These are phyloP conservation scores for Chlorella sp. DNA, from an alignment of 139 green algal genomes.

Conservation along the genomic window DNA sequence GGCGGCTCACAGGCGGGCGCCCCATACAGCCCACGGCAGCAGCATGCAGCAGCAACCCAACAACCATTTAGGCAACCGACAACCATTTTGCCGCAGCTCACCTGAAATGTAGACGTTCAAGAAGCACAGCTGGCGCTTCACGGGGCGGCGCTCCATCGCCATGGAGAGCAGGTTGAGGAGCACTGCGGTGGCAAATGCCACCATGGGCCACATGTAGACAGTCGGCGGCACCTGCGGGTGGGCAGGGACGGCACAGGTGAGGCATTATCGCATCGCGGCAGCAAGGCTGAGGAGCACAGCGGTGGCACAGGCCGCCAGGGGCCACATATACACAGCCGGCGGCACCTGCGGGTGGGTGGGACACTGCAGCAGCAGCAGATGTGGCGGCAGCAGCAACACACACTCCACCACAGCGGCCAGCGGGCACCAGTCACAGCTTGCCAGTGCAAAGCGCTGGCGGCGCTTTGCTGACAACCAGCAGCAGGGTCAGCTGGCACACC, in stretches of 20 bases:
- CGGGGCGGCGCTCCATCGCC: constrained; percentile 51
- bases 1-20: too few species aligned
- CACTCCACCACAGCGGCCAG: too few species aligned
- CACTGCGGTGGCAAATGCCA: constrained; percentile 60
- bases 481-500: too few species aligned
- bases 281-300: constrained; percentile 12
- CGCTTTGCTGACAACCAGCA: too few species aligned
- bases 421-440: background rate
- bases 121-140: constrained; percentile 59
- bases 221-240: constrained; percentile 14
- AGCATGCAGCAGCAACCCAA: too few species aligned
- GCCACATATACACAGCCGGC: constrained; percentile 46
- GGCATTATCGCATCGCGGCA: background rate
- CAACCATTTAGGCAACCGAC: too few species aligned
- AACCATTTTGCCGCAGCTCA: too few species aligned
- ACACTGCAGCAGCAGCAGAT: background rate
- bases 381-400: too few species aligned
- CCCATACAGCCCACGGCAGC: too few species aligned
- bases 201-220: constrained; percentile 49
- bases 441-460: background rate
- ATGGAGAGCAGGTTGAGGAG: constrained; percentile 62
- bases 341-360: background rate
- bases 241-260: too few species aligned
- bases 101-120: constrained; percentile 56
- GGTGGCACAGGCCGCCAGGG: constrained; percentile 54